These are phyloP conservation scores for Metschnikowia cerradonensis DNA, from an alignment of 805 yeast species.

Conservation along the genomic window DNA sequence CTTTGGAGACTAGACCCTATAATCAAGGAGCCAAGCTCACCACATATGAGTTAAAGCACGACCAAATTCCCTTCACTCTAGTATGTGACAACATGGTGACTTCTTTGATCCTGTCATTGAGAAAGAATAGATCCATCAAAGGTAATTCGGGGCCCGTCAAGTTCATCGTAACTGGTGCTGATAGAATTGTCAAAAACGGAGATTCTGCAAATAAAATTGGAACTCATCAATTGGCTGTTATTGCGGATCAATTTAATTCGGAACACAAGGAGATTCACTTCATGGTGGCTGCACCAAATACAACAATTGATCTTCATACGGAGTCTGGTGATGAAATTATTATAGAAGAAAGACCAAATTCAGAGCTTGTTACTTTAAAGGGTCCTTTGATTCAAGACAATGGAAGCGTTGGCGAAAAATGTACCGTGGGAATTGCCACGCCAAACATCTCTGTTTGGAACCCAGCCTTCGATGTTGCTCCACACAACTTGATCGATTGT, in stretches of 20 bases:
- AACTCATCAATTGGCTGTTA: constrained; percentile 78
- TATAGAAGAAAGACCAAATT: constrained; percentile 82
- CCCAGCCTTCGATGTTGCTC: constrained; percentile 94
- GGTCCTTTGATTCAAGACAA: constrained; percentile 45
- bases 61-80: constrained; percentile 80
- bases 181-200: constrained; percentile 87
- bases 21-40: constrained; percentile 95
- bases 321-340: constrained; percentile 67
- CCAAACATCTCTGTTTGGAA: constrained; percentile 87
- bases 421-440: constrained; percentile 77
- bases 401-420: constrained; percentile 28
- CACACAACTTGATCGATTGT: constrained; percentile 75
- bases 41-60: constrained; percentile 84
- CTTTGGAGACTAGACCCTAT: constrained; percentile 93
- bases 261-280: constrained; percentile 57
- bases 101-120: constrained; percentile 53
- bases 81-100: constrained; percentile 92
- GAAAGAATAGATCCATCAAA: constrained; percentile 25
- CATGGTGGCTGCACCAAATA: constrained; percentile 91
- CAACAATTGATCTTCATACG: constrained; percentile 76
- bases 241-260: constrained; percentile 51
- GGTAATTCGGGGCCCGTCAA: constrained; percentile 60
- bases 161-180: constrained; percentile 92
- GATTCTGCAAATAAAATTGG: constrained; percentile 97
- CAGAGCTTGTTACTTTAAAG: constrained; percentile 70